Conservation (phyloP, 768 basidiomycete species). For the Tulasnella calospora region DNA sequence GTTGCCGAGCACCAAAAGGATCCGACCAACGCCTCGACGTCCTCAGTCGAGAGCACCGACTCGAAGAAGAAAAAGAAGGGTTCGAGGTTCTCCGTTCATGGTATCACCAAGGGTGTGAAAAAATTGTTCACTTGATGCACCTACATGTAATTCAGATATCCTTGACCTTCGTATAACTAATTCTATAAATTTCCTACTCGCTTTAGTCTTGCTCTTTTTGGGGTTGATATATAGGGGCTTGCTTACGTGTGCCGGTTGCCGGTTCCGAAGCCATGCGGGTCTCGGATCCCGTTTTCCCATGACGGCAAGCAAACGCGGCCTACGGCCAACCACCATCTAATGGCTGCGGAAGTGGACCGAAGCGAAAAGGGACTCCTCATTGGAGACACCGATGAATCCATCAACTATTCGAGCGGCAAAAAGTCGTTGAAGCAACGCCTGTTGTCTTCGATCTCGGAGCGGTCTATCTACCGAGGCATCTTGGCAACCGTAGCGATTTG, state of each 20-base stretch:
- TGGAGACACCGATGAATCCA: background rate
- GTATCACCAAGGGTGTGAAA: background rate
- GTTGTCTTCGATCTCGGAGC: background rate
- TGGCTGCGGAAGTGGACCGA: background rate
- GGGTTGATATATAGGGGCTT: background rate
- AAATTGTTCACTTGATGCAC: background rate
- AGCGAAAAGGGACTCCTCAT: background rate
- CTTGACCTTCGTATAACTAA: too few species aligned
- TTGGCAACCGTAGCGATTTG: background rate
- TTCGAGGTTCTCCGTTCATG: background rate
- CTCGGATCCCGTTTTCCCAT: background rate
- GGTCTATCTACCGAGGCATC: background rate
- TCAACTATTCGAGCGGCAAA: background rate
- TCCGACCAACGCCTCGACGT: background rate
- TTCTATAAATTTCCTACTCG: background rate
- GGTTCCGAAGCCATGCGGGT: background rate
- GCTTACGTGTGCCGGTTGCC: background rate
- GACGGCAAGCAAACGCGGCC: background rate
- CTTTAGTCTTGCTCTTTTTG: background rate
- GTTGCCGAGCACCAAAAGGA: background rate
- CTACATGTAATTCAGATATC: too few species aligned
- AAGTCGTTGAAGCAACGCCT: background rate
- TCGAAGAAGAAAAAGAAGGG: constrained; percentile 10
- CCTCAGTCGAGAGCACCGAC: background rate
- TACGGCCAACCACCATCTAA: background rate